Evolutionary conservation across 768 basidiomycete species (phyloP), one percentile per base, ranked within the genome.

Genomic region (Postia placenta): DNA sequence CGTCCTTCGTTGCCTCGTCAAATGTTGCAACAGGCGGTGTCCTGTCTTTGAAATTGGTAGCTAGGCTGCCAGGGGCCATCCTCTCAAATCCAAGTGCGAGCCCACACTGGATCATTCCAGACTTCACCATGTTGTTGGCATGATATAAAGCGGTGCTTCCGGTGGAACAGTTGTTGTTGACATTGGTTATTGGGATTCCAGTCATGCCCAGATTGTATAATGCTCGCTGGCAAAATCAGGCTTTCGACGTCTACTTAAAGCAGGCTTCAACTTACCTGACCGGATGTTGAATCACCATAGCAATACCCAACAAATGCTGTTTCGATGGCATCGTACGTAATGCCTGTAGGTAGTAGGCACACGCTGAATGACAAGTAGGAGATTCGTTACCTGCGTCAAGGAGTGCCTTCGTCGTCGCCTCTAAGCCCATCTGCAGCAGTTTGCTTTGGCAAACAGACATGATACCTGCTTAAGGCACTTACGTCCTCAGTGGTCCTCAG

Each of bases 81-180:
- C 86, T 83, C 64, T 92, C 91, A 56, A 92, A 92, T 11, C 91
- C 90, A 1, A 92, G 78, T 0, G 91, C 90, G 19, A 93, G 69
- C 1, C 83, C 78, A 60, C 89, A 91, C 47, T 87, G 83, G 2
- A 71, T 79, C 48, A 82, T 73, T 12, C 84, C 85, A 35, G 75
- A 76, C 62, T 83, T 87, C 39, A 92, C 79, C 7, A 78, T 73
- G 20, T 75, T 80, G 55, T 84, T 85, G 5, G 85, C 87, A 40
- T 85, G 77, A 63, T 77, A 87, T 19, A 92, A 72, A 4, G 91
- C 88, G 0, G 85, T 75, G 43, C 83, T 85, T 3, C 88, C 89
- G 0, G 89, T 89, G 3, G 88, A 83, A 59, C 89, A 91, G 64
- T 88, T 88, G 67, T 92, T 92, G 71, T 89, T 91, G 37, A 92